phyloP scores from a whole-genome alignment of 2,329 filamentous ascomycete genomes.

The Kalaharituber pfeilii region DNA sequence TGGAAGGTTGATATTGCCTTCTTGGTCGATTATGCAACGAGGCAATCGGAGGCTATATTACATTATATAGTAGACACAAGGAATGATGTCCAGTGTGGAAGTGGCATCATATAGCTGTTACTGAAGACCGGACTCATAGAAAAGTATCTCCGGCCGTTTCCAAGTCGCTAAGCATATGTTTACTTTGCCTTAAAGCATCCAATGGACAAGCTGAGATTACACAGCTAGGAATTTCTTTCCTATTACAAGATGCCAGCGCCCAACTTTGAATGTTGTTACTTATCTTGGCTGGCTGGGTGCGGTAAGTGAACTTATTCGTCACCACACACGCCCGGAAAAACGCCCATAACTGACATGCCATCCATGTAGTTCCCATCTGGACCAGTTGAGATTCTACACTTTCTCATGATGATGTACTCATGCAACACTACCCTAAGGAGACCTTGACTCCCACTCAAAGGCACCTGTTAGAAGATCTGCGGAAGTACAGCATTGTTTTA shows the following conservation, averaged over 20 bases:
- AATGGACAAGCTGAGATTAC: slow-evolving; percentile 45
- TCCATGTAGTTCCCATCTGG: slow-evolving; percentile 48
- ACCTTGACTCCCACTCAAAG: slow-evolving; percentile 65
- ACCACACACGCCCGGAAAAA: too few species aligned
- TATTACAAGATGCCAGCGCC: slow-evolving; percentile 86
- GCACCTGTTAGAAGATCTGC: slow-evolving; percentile 76
- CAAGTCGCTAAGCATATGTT: too few species aligned
- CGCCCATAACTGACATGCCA: slow-evolving; percentile 20
- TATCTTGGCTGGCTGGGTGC: slow-evolving; percentile 72
- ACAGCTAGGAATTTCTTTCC: slow-evolving; percentile 80
- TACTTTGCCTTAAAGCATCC: too few species aligned
- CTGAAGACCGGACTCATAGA: slow-evolving; percentile 67
- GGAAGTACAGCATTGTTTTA: slow-evolving; percentile 86
- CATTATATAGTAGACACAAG: slow-evolving; percentile 68
- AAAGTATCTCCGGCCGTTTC: too few species aligned
- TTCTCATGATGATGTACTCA: slow-evolving; percentile 94
- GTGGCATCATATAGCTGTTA: slow-evolving; percentile 69
- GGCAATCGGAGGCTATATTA: slow-evolving; percentile 88
- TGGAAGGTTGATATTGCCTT: slow-evolving; percentile 49
- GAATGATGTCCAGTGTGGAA: slow-evolving; percentile 40
- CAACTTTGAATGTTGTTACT: slow-evolving; percentile 94
- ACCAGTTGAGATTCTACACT: slow-evolving; percentile 82
- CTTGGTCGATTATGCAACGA: slow-evolving; percentile 69
- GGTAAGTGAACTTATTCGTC: too few species aligned
- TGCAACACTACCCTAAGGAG: slow-evolving; percentile 73